These are phyloP conservation scores for Fibroporia radiculosa DNA, from an alignment of 768 basidiomycete genomes.

Conservation along the genomic window DNA sequence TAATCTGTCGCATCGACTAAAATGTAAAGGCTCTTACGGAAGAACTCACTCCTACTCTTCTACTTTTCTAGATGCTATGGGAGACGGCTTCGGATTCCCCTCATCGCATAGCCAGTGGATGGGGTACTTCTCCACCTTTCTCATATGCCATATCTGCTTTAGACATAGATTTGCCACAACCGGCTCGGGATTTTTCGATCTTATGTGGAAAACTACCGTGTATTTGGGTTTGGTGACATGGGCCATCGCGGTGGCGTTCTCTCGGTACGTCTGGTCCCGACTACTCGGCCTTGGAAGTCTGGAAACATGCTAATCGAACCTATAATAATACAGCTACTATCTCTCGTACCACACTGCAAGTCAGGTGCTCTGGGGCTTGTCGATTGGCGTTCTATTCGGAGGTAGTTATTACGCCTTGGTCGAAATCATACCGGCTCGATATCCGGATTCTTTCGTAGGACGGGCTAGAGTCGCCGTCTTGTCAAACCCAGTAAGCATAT, in stretches of 20 bases:
- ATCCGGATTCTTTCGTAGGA: conserved; percentile 50
- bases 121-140: conserved; percentile 78
- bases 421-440: conserved; percentile 48
- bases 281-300: neutral
- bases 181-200: conserved; percentile 44
- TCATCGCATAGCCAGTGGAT: conserved; percentile 89
- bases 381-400: conserved; percentile 54
- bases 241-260: conserved; percentile 68
- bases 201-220: conserved; percentile 36
- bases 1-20: no score
- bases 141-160: conserved; percentile 64
- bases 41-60: no score
- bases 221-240: conserved; percentile 46
- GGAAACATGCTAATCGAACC: neutral
- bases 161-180: conserved; percentile 57
- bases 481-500: conserved; percentile 46
- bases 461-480: conserved; percentile 41
- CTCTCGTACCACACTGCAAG: conserved; percentile 66
- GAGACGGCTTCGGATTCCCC: conserved; percentile 78
- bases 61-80: conserved; percentile 45
- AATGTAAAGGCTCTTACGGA: no score
- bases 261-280: conserved; percentile 40
- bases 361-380: conserved; percentile 71
- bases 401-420: conserved; percentile 43
- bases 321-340: conserved; percentile 38